These are phyloP conservation scores for Globisporangium perplexum DNA, from an alignment of 352 stramenopile species.

Conservation along the genomic window DNA sequence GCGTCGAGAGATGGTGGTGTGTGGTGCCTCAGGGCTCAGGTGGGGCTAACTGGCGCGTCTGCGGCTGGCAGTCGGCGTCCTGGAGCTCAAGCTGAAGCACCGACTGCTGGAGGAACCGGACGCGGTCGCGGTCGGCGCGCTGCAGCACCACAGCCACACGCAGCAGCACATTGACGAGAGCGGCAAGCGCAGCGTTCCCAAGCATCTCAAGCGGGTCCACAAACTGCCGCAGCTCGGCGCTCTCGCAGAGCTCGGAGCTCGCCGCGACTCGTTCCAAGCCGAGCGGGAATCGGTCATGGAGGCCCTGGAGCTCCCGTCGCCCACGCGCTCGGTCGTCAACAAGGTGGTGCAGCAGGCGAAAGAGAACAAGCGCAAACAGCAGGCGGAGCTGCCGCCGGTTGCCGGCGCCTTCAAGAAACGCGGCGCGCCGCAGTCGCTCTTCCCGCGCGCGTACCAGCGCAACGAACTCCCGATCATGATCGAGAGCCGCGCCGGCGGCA, in stretches of 20 bases:
- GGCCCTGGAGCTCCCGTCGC: slow-evolving; percentile 40
- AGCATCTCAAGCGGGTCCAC: slow-evolving; percentile 35
- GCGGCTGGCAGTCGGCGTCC: slow-evolving; percentile 28
- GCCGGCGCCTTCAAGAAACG: slow-evolving; percentile 55
- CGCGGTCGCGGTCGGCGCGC: slow-evolving; percentile 40
- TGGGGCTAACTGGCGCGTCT: too few species aligned
- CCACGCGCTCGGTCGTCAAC: slow-evolving; percentile 49
- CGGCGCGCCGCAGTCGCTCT: slow-evolving; percentile 30
- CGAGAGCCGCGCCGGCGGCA: slow-evolving; percentile 39
- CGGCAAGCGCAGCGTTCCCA: not conserved
- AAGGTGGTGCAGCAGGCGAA: slow-evolving; percentile 50
- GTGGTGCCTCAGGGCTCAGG: too few species aligned
- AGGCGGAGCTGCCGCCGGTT: slow-evolving; percentile 35
- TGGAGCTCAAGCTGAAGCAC: slow-evolving; percentile 71
- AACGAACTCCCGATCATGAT: slow-evolving; percentile 70
- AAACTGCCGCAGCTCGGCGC: slow-evolving; percentile 33
- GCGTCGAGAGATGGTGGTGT: too few species aligned
- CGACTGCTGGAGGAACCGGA: slow-evolving; percentile 41
- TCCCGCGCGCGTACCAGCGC: slow-evolving; percentile 53
- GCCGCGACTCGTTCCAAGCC: slow-evolving; percentile 34
- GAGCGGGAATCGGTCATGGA: slow-evolving; percentile 52
- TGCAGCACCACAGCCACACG: slow-evolving; percentile 13
- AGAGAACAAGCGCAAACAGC: slow-evolving; percentile 20
- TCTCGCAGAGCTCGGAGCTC: not conserved
- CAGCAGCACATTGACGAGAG: not conserved